Percentiles rank a stretch among this genome's conserved stretches.
These are phyloP conservation scores for Dactylellina cionopaga DNA, from an alignment of 2,329 filamentous ascomycete species.

Conservation along the genomic window DNA sequence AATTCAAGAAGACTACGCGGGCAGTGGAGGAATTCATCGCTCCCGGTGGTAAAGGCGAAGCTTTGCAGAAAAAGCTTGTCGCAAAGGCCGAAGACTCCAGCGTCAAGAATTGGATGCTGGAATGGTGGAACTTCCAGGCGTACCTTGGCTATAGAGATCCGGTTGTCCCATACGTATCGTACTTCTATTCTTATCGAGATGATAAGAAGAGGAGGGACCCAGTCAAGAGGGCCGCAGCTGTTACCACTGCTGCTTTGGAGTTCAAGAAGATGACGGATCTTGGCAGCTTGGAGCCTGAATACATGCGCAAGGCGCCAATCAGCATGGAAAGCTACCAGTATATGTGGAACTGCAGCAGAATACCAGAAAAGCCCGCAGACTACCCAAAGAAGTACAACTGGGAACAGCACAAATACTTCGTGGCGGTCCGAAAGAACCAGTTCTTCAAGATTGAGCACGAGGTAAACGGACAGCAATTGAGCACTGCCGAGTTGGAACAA, in stretches of 20 bases:
- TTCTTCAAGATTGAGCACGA: conserved; percentile 93
- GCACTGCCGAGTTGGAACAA: conserved; percentile 85
- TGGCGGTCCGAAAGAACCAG: conserved; percentile 93
- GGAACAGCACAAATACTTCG: conserved; percentile 82
- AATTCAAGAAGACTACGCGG: conserved; percentile 78
- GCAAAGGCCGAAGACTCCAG: conserved; percentile 81
- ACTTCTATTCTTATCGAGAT: conserved; percentile 98
- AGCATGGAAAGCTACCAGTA: conserved; percentile 98
- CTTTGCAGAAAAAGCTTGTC: conserved; percentile 86
- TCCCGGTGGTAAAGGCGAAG: conserved; percentile 82
- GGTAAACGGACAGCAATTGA: conserved; percentile 83
- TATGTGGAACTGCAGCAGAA: conserved; percentile 96
- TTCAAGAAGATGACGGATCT: conserved; percentile 93
- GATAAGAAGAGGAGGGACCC: conserved; percentile 88
- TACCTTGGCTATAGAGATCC: conserved; percentile 95
- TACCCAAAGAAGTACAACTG: conserved; percentile 81
- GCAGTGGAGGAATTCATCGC: conserved; percentile 88
- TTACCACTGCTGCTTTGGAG: conserved; percentile 83
- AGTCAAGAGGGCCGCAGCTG: conserved; percentile 89
- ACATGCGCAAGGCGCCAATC: conserved; percentile 97
- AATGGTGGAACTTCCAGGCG: conserved; percentile 98
- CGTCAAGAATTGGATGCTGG: conserved; percentile 90
- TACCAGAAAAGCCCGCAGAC: conserved; percentile 83
- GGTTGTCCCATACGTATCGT: conserved; percentile 96
- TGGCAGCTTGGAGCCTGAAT: conserved; percentile 89